These are phyloP conservation scores for Thelonectria rubi DNA, from an alignment of 2,329 filamentous ascomycete genomes.

Conservation along the genomic window DNA sequence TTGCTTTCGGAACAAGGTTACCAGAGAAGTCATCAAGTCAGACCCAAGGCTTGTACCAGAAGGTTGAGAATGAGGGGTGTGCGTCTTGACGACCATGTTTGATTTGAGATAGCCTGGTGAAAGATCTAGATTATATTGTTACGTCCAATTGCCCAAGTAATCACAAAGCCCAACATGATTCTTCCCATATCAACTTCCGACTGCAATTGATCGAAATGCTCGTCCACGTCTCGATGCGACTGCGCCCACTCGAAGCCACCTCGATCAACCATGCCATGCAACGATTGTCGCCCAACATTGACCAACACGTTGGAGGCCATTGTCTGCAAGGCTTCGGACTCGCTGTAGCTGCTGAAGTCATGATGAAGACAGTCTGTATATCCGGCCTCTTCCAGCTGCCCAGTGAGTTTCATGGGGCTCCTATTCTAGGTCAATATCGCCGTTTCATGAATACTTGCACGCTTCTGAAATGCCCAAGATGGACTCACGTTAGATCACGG, in stretches of 20 bases:
- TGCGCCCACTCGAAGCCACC: background rate
- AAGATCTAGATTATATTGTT: background rate
- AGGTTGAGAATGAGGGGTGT: no score
- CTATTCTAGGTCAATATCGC: background rate
- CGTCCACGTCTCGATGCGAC: background rate
- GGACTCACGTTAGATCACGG: background rate
- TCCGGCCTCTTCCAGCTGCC: background rate
- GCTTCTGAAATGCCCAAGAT: background rate
- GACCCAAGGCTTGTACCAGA: no score
- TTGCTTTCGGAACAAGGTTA: no score
- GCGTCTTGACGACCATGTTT: no score
- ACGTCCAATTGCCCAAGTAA: background rate
- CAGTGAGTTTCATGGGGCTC: background rate
- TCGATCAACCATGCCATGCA: background rate
- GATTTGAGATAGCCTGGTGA: no score
- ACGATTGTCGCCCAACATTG: background rate
- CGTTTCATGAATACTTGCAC: no score
- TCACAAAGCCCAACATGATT: background rate
- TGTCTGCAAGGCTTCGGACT: background rate
- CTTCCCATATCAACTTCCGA: background rate
- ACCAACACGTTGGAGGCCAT: background rate
- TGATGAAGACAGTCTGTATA: background rate
- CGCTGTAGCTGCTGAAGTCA: background rate
- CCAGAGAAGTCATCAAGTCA: no score
- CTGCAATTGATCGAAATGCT: background rate